Conservation (phyloP, 371 early-diverging fungal species). For the Blakeslea trispora region DNA sequence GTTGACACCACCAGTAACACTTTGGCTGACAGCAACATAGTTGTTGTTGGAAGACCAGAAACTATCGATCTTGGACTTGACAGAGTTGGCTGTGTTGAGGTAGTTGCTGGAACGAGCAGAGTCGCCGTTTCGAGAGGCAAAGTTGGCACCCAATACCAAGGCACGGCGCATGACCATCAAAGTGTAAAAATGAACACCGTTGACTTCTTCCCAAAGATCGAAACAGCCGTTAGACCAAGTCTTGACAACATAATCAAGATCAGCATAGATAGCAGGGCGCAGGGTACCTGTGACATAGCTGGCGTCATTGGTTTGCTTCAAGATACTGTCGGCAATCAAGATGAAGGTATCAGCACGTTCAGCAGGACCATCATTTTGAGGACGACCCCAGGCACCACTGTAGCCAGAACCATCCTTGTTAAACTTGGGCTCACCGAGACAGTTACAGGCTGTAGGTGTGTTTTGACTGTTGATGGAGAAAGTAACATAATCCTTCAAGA, state of each 20-base stretch:
- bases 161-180: constrained; percentile 59
- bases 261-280: constrained; percentile 31
- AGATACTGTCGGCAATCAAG: constrained; percentile 44
- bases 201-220: constrained; percentile 66
- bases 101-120: constrained; percentile 25
- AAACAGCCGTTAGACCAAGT: constrained; percentile 48
- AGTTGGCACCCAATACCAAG: constrained; percentile 60
- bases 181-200: constrained; percentile 71
- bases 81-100: constrained; percentile 19
- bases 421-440: constrained; percentile 82
- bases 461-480: constrained; percentile 36
- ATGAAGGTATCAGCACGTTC: constrained; percentile 63
- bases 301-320: constrained; percentile 26
- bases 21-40: constrained; percentile 37
- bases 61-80: constrained; percentile 26
- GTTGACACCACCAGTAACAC: constrained; percentile 36
- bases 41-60: constrained; percentile 38
- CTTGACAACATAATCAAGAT: constrained; percentile 67
- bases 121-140: constrained; percentile 37
- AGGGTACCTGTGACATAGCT: constrained; percentile 30
- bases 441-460: constrained; percentile 35
- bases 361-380: constrained; percentile 87
- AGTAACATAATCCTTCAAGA: constrained; percentile 37
- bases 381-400: constrained; percentile 63
- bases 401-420: constrained; percentile 61